A percentile compares a stretch with the other conserved stretches of the same genome.
These are phyloP conservation scores for Debaryomyces castellii DNA, from an alignment of 805 yeast genomes.

Conservation along the genomic window DNA sequence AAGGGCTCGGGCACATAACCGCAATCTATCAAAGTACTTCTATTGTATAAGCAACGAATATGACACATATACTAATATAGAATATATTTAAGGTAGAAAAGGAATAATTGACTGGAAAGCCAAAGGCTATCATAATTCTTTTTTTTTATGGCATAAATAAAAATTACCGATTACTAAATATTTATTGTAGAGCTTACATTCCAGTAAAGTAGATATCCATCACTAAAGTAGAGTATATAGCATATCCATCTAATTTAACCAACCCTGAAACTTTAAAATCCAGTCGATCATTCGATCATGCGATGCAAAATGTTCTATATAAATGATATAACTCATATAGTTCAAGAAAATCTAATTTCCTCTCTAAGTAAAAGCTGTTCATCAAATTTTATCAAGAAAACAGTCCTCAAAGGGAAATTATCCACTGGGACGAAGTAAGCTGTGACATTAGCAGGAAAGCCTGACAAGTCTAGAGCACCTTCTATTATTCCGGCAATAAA, in stretches of 20 bases:
- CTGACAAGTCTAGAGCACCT: conserved; percentile 73
- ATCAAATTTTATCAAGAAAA: conserved; percentile 72
- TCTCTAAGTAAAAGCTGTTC: conserved; percentile 57
- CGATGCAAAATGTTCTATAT: not conserved
- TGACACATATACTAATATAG: not conserved
- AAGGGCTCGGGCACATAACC: not conserved
- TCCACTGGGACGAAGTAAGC: conserved; percentile 75
- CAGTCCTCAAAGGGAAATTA: conserved; percentile 63
- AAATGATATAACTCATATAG: too few species aligned
- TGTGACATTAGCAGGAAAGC: conserved; percentile 73
- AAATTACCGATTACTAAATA: too few species aligned
- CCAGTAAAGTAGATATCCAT: too few species aligned
- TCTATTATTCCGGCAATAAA: conserved; percentile 84
- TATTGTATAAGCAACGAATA: not conserved
- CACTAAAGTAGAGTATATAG: too few species aligned
- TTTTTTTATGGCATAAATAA: too few species aligned
- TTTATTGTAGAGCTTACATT: too few species aligned
- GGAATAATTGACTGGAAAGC: too few species aligned
- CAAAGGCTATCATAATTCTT: too few species aligned
- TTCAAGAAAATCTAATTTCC: conserved; percentile 32
- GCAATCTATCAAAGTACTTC: not conserved
- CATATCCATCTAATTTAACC: too few species aligned
- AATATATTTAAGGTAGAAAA: not conserved
- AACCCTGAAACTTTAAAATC: too few species aligned
- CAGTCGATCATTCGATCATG: not conserved